Base-by-base conservation (phyloP, 106 monocot genomes). In the Acanthochlamys bracteata region DNA sequence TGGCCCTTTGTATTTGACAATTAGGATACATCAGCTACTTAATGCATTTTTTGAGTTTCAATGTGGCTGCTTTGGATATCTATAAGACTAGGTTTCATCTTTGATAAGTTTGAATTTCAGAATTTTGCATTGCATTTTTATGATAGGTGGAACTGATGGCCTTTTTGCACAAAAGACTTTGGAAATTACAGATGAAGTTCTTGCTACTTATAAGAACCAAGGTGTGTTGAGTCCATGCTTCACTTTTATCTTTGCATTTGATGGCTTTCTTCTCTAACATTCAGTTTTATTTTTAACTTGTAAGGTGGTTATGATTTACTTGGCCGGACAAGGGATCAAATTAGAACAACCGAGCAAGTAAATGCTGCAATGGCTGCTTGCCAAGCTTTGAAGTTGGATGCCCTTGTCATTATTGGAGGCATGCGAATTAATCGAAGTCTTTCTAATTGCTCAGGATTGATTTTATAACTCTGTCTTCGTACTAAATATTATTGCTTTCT, bases 341-440 rank as follows among this genome's bases (percentile, higher is more conserved):
- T 93, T 10, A 77, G 80, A 66, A 93, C 93, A 59, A 85, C 70
- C 39, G 89, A 85, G 69, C 93, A 93, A 69, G 89, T 93, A 9
- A 85, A 89, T 85, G 85, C 93, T 69, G 83, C 93, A 20, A 63
- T 89, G 78, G 17, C 68, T 40, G 58, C 93, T 65, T 89, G 93
- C 53, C 77, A 72, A 43, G 71, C 76, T n/a, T 71, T 93, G 66
- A 83, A 83, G 65, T 78, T 93, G 64, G 85, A 93, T 83, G 93
- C 75, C 8, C 85, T 93, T 76, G 83, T 93, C 49, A 85, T 93
- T 47, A 78, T 83, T 65, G 93, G 93, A 93, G 89, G 93, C 88
- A 65, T 23, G 20, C 60, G 14, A 26, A 7, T 59, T 55, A 55
- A n/a, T 60, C 54, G 41, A 39, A 1, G 25, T 0, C 7, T 72